Evolutionary conservation across 495 filamentous ascomycete genomes (phyloP).

Genomic region (Hypoxylon crocopeplum): DNA sequence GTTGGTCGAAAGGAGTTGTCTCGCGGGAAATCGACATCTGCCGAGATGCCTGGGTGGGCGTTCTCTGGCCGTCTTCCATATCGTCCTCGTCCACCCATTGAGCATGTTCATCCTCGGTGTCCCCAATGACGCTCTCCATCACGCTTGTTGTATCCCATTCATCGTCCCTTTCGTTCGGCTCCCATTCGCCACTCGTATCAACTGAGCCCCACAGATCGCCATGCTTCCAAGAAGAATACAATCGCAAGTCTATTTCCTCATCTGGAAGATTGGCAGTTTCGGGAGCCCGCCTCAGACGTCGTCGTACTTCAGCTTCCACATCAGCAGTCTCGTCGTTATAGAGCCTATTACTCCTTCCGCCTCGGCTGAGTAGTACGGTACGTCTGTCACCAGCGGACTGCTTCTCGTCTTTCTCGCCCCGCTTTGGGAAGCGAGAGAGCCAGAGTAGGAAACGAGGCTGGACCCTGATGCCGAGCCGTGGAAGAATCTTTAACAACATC

Average conservation of each 20-base stretch:
- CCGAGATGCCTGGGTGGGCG: conserved; percentile 67
- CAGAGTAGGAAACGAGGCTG: conserved; percentile 70
- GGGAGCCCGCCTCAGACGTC: conserved; percentile 50
- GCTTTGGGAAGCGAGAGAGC: conserved; percentile 54
- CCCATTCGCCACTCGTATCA: conserved; percentile 76
- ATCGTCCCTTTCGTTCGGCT: conserved; percentile 49
- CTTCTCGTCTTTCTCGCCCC: conserved; percentile 32
- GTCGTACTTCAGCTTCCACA: conserved; percentile 75
- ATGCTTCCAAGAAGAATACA: conserved; percentile 81
- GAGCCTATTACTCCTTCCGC: conserved; percentile 13
- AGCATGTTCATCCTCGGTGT: conserved; percentile 48
- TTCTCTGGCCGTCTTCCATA: conserved; percentile 66
- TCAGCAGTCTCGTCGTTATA: conserved; percentile 41
- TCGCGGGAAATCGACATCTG: conserved; percentile 57
- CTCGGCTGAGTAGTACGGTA: conserved; percentile 2
- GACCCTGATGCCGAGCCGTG: conserved; percentile 64
- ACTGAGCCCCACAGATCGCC: conserved; percentile 84
- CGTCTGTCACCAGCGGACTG: conserved; percentile 20
- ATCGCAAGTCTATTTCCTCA: conserved; percentile 68
- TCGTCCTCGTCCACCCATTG: conserved; percentile 46
- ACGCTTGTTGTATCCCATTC: conserved; percentile 63
- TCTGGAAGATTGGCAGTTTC: conserved; percentile 53
- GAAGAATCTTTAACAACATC: conserved; percentile 59
- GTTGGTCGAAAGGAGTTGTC: conserved; percentile 66
- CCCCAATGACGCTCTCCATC: conserved; percentile 31